Base-by-base conservation (phyloP, 805 yeast genomes). In the Teunomyces panamensis region DNA sequence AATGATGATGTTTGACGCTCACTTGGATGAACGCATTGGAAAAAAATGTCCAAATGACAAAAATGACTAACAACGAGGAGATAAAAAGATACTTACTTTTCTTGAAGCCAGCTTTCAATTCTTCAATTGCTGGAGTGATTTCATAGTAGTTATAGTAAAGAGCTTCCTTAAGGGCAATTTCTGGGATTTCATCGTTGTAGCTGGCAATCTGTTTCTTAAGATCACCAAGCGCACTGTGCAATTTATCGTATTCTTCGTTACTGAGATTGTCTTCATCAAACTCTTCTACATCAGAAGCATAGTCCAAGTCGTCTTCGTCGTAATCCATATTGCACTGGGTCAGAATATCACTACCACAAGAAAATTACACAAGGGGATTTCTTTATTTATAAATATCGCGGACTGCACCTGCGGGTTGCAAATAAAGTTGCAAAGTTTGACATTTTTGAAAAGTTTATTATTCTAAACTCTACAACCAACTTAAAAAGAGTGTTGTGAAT, bases 101-200 rank as follows among this genome's bases (percentile, higher is more conserved):
- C 49, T 60, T 60, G 48, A 60, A 70, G 39, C 56, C 59, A 9
- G 55, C 48, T 49, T 73, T 74, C 42, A 79, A 60, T 49, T 81
- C 84, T 29, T 65, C 70, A 6, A 83, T 53, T 0, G 88, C 62
- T 9, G 75, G 74, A 3, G 76, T 79, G 4, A 81, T 56, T 37
- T 79, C 82, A 57, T 78, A 77, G 58, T 83, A 83, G 54, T 81
- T 79, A 52, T 69, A 71, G 77, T 84, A 84, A 9, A 86, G 67
- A 0, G 80, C 67, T 52, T 81, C 85, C 56, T 81, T 78, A 50
- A 85, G 62, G 41, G 76, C 80, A 10, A 67, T 56, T 24, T 80
- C 85, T 7, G 71, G 68, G 42, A 80, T 71, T 7, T 61, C 60
- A 43, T 77, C 72, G 46, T 73, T 69, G 54, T 75, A 77, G 7